Evolutionary conservation across 148 eudicot species (phyloP).

Genomic region (Spergularia marina): DNA sequence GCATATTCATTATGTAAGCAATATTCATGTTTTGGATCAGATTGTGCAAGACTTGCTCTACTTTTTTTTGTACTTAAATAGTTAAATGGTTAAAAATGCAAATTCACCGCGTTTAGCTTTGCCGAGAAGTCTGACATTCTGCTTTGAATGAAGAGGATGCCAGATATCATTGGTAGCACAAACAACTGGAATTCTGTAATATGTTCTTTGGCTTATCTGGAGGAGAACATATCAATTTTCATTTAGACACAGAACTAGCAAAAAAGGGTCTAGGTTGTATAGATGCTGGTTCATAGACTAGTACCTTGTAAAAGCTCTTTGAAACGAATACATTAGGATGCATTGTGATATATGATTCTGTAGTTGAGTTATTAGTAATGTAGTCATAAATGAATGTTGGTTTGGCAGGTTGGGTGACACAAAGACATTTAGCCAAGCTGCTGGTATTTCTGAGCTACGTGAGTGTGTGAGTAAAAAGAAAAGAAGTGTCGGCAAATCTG

Average conservation of each 20-base stretch:
- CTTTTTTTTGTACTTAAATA: too few species aligned
- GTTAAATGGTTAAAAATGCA: too few species aligned
- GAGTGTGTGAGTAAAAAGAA: slow-evolving; percentile 37
- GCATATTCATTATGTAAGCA: too few species aligned
- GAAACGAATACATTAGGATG: background rate
- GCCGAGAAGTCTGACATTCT: too few species aligned
- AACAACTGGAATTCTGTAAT: too few species aligned
- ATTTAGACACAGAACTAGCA: background rate
- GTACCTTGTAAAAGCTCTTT: background rate
- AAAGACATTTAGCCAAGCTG: slow-evolving; percentile 36
- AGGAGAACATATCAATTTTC: background rate
- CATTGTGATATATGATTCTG: background rate
- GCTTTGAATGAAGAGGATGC: too few species aligned
- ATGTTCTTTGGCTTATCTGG: background rate
- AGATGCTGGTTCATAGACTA: background rate
- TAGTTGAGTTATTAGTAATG: slow-evolving; percentile 1
- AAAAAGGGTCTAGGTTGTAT: background rate
- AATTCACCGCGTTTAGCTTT: too few species aligned
- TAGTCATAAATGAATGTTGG: slow-evolving; percentile 2
- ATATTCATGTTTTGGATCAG: too few species aligned
- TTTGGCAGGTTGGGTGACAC: slow-evolving; percentile 52
- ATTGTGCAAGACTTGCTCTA: too few species aligned
- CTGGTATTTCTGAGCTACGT: slow-evolving; percentile 34
- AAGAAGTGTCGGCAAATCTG: slow-evolving; percentile 46
- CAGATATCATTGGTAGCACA: too few species aligned